Base-by-base conservation (phyloP, 176 grass and related monocot species). In the Thalia dealbata region DNA sequence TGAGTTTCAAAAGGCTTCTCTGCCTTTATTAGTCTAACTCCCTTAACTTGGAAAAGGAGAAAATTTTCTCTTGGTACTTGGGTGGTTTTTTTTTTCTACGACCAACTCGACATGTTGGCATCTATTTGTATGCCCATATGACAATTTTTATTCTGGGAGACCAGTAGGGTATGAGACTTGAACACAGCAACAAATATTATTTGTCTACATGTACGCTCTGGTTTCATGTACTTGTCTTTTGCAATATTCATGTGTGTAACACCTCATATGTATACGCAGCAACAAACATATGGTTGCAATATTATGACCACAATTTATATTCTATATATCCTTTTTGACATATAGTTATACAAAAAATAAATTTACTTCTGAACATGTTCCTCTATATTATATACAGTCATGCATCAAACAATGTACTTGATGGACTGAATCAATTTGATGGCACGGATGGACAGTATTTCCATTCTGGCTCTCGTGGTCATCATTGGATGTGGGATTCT, bases 401-500 rank as follows among this genome's bases (percentile, higher is more conserved):
- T 81, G 83, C 91, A 21, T 96, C 91, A 64, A 96, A 88, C 80
- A 96, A 96, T 62, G 87, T 84, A 42, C 76, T 96, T 22, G 91
- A 96, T 70, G 91, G 91, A 10, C 79, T 96, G 75, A 96, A 96
- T 80, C 82, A 87, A 60, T 96, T 96, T 82, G 91, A 96, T 70
- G 91, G 91, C 50, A 96, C 91, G 28, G 91, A 96, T 80, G 77
- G 88, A 68, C 91, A 96, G 80, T 96, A 96, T 73, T 96, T 96
- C 55, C 91, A 96, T 42, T 72, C 73, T 43, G 91, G 91, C 77
- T 19, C 80, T 61, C 85, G 88, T 22, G 91, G 91, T 24, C 74
- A 96, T 88, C 91, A 96, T 71, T 96, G 91, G 91, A 96, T 96
- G 85, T 96, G 91, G 91, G 91, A 96, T 84, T 96, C 91, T 74